phyloP scores from a whole-genome alignment of 495 filamentous ascomycete species.

The Aspergillus homomorphus region DNA sequence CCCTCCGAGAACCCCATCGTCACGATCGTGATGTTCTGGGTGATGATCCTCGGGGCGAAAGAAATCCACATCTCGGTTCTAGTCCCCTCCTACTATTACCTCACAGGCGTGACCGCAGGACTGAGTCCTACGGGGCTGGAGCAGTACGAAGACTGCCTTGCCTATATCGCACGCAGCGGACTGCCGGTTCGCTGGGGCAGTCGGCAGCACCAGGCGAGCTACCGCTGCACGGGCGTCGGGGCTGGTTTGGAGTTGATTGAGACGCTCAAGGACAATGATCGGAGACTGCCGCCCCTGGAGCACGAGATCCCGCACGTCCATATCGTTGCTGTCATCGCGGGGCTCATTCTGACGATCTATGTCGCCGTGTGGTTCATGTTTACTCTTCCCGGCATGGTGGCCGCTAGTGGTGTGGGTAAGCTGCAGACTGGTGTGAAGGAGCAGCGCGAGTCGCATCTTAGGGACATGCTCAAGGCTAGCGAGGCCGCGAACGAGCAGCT shows the following conservation, averaged over 20 bases:
- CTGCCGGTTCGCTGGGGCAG: not conserved
- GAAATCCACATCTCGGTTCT: not conserved
- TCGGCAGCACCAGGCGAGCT: not conserved
- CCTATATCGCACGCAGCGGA: not conserved
- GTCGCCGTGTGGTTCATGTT: not conserved
- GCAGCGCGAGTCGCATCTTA: not conserved
- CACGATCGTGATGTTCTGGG: not conserved
- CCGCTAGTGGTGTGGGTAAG: not conserved
- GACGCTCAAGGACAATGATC: not conserved
- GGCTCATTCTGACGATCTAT: not conserved
- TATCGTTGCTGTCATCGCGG: conserved; percentile 4
- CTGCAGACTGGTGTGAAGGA: not conserved
- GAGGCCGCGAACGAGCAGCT: not conserved
- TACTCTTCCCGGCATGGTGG: not conserved
- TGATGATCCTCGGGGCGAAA: not conserved
- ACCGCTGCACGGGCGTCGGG: conserved; percentile 14
- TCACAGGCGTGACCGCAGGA: conserved; percentile 1
- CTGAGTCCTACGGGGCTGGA: not conserved
- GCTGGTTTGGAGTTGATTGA: conserved; percentile 4
- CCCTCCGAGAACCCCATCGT: conserved; percentile 6
- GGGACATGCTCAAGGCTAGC: not conserved
- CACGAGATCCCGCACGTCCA: conserved; percentile 8
- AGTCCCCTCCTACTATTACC: not conserved
- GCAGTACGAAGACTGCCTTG: conserved; percentile 4
- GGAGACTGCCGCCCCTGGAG: not conserved